phyloP scores from a whole-genome alignment of 495 filamentous ascomycete species.

The Collariella sp. region DNA sequence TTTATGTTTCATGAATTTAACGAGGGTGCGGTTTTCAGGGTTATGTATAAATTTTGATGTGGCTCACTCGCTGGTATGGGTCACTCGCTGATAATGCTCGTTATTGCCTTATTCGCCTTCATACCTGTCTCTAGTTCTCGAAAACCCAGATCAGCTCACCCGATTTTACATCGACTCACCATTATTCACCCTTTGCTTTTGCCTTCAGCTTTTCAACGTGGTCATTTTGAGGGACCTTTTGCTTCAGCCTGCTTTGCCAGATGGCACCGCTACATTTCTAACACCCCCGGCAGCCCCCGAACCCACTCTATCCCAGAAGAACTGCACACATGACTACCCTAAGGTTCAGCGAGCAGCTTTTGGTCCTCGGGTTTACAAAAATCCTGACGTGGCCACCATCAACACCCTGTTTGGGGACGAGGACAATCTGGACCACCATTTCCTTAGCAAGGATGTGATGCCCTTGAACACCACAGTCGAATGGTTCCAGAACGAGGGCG shows the following conservation, averaged over 20 bases:
- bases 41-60: too few relatives aligned
- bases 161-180: neutral
- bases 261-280: neutral
- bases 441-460: neutral
- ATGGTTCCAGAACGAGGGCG: constrained; percentile 2
- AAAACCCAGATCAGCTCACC: neutral
- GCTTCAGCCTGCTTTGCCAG: constrained; percentile 4
- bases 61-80: too few relatives aligned
- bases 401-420: neutral
- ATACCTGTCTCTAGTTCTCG: neutral
- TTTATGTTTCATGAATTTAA: too few relatives aligned
- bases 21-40: too few relatives aligned
- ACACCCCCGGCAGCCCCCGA: neutral
- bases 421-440: neutral
- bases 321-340: neutral
- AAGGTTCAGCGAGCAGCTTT: neutral
- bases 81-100: too few relatives aligned
- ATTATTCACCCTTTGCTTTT: neutral
- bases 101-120: neutral
- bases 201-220: neutral
- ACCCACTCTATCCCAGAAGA: constrained; percentile 4
- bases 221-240: constrained; percentile 1
- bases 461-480: neutral
- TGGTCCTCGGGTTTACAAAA: neutral
- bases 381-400: neutral